Percentiles rank a stretch among this genome's conserved stretches.
Evolutionary conservation across 2,329 filamentous ascomycete species (phyloP).

Genomic region (Cadophora gregata): DNA sequence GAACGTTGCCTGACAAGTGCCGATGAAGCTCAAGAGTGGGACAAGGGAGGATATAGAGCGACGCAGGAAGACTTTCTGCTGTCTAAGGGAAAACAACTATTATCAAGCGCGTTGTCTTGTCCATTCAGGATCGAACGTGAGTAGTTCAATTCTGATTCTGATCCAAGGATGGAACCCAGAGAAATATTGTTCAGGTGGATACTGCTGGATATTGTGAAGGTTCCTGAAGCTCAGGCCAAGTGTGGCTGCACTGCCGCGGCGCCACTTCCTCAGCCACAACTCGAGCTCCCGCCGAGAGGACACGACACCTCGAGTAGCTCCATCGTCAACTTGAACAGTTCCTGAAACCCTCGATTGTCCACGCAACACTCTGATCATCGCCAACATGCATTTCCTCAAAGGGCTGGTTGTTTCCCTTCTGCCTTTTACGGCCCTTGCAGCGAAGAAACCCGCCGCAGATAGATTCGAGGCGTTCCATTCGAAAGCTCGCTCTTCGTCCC

Average conservation of each 20-base stretch:
- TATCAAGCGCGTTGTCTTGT: too few species aligned
- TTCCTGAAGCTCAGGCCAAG: too few species aligned
- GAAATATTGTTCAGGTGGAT: too few species aligned
- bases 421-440: conserved; percentile 63
- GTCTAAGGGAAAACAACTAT: too few species aligned
- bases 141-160: too few species aligned
- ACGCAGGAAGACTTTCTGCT: too few species aligned
- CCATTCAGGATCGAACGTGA: too few species aligned
- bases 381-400: conserved; percentile 72
- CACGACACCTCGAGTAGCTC: conserved; percentile 7
- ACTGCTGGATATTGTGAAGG: too few species aligned
- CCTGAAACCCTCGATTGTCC: background rate
- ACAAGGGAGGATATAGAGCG: too few species aligned
- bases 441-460: conserved; percentile 68
- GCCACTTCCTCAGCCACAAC: conserved; percentile 16
- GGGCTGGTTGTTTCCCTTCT: conserved; percentile 68
- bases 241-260: too few species aligned
- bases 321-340: conserved; percentile 2
- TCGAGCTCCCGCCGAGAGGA: background rate
- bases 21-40: conserved; percentile 3
- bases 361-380: conserved; percentile 21
- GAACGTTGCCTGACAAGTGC: conserved; percentile 4
- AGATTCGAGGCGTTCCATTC: conserved; percentile 75
- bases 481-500: conserved; percentile 67
- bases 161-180: too few species aligned